Evolutionary conservation across 768 basidiomycete genomes (phyloP), one percentile per base, ranked within the genome.

Genomic region (Rubroboletus satanas): DNA sequence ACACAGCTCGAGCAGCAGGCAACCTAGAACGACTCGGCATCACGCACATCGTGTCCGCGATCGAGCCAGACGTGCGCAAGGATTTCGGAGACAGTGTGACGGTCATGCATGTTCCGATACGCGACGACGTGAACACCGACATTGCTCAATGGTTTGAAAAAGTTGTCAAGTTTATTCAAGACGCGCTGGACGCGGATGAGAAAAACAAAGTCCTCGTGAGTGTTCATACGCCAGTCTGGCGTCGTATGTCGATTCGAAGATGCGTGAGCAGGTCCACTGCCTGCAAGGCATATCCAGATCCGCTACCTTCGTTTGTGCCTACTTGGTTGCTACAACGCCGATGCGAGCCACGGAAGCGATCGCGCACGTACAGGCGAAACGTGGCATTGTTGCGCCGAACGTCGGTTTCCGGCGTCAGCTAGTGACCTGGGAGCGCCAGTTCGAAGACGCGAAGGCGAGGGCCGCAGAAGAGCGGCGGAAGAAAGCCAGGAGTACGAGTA

Each of bases 261-360:
- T 37, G 45, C 9, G 17, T 33, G 39, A 5, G 50, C 31, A 90
- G 87, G 86, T 91, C 12, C 90, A 92, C 67, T 91, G 90, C 66
- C 69, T 83, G 38, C 82, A 84, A 69, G 90, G 90, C 39, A 78
- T 90, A 54, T 88, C 86, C 61, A 79, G 90, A 23, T 88, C 86
- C 41, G 79, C 89, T 1, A 89, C 87, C 5, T 79, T 90, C 28
- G 83, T 90, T 4, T 84, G 85, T 57, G 90, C 87, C 50, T 91
- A 89, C 70, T 73, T 87, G 41, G 70, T 85, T 18, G 77, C 77
- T 7, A 71, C 75, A 17, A 77, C 73, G 28, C 71, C 74, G 17
- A 83, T 87, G 81, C 66, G 68, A 5, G 75, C 81, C 11, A 49
- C 61, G 26, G 79, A 85, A 52, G 79, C 86, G 9, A 76, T 89